These are phyloP conservation scores for Geoglossum cookeanum DNA, from an alignment of 2,329 filamentous ascomycete species.

Conservation along the genomic window DNA sequence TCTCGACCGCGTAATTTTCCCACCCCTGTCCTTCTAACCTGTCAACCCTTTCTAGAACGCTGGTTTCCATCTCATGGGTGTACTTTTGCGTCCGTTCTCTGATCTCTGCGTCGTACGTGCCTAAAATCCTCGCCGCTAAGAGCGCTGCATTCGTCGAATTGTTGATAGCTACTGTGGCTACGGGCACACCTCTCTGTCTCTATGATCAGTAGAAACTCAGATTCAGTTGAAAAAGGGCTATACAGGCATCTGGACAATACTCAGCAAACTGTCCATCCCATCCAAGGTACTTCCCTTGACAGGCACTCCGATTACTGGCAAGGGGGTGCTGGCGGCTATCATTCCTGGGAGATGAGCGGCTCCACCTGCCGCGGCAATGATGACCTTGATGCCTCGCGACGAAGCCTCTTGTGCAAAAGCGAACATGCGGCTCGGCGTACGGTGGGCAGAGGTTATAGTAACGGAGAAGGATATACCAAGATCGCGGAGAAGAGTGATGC, in stretches of 20 bases:
- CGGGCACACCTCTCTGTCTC: conserved; percentile 14
- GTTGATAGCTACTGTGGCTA: conserved; percentile 26
- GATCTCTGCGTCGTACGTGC: conserved; percentile 32
- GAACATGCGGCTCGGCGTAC: conserved; percentile 29
- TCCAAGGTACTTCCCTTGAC: conserved; percentile 30
- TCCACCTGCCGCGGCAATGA: conserved; percentile 30
- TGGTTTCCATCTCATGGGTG: conserved; percentile 39
- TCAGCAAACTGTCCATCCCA: conserved; percentile 29
- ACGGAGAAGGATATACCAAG: conserved; percentile 54
- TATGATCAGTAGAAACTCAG: not conserved
- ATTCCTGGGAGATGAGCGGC: conserved; percentile 33
- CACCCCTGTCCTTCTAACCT: conserved; percentile 37
- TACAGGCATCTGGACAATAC: conserved; percentile 32
- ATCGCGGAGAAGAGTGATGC: conserved; percentile 45
- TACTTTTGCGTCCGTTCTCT: conserved; percentile 39
- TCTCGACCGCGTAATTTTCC: conserved; percentile 26
- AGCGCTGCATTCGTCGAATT: conserved; percentile 28
- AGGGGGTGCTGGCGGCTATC: conserved; percentile 28
- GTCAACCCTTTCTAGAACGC: conserved; percentile 44
- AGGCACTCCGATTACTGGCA: conserved; percentile 32
- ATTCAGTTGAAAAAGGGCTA: conserved; percentile 12
- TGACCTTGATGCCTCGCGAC: conserved; percentile 21
- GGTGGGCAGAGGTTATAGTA: conserved; percentile 56
- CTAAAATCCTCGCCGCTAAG: conserved; percentile 25
- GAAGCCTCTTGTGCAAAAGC: conserved; percentile 24